Conservation (phyloP, 768 basidiomycete species). For the Tricholoma matsutake region DNA sequence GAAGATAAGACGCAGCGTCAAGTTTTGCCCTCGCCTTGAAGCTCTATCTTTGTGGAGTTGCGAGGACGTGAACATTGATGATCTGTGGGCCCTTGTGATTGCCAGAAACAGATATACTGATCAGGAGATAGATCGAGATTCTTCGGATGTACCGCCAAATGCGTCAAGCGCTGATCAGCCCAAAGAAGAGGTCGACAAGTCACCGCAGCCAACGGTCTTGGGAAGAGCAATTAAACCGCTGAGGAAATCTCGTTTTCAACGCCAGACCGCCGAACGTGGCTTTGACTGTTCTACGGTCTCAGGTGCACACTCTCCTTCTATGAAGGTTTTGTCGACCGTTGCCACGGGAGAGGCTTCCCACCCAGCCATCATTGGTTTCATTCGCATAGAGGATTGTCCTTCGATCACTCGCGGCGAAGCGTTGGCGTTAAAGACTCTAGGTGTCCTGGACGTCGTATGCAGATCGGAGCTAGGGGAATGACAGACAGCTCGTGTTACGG, state of each 20-base stretch:
- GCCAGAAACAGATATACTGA: conserved; percentile 33
- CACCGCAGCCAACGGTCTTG: conserved; percentile 8
- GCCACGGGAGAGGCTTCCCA: conserved; percentile 33
- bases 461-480: neutral
- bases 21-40: conserved; percentile 48
- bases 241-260: conserved; percentile 27
- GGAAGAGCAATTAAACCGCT: conserved; percentile 37
- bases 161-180: conserved; percentile 11
- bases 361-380: conserved; percentile 36
- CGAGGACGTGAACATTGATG: conserved; percentile 36
- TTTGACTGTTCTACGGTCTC: conserved; percentile 18
- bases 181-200: conserved; percentile 11
- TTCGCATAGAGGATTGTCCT: conserved; percentile 41
- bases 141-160: conserved; percentile 13
- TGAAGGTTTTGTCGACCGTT: neutral
- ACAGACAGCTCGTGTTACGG: neutral
- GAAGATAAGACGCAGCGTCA: conserved; percentile 33
- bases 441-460: conserved; percentile 26
- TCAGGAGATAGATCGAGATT: conserved; percentile 14
- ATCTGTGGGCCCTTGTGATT: conserved; percentile 35
- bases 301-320: neutral
- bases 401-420: conserved; percentile 37
- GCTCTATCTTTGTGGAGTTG: conserved; percentile 53
- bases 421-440: conserved; percentile 34
- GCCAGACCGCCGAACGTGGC: conserved; percentile 18